phyloP scores from a whole-genome alignment of 192 early-diverging fungal genomes.

The Physocladia obscura region DNA sequence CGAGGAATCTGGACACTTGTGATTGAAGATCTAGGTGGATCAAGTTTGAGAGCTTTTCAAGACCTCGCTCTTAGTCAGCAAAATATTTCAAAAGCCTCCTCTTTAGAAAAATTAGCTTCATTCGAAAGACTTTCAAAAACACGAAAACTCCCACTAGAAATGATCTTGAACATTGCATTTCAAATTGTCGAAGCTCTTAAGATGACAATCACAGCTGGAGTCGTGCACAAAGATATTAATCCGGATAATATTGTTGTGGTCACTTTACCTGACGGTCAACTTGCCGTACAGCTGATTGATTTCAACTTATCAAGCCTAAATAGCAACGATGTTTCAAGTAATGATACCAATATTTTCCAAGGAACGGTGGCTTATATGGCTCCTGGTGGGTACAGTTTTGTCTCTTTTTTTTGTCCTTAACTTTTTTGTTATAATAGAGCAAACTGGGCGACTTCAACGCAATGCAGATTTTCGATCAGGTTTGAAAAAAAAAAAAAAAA shows the following conservation, averaged over 20 bases:
- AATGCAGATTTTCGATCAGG: conserved; percentile 47
- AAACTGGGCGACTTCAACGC: conserved; percentile 49
- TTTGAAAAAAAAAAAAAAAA: conserved; percentile 29
- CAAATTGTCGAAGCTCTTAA: conserved; percentile 48
- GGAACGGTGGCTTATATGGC: conserved; percentile 51
- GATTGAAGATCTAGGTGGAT: conserved; percentile 41
- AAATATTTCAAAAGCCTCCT: too few species aligned
- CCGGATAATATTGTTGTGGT: conserved; percentile 50
- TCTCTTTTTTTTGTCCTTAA: neutral
- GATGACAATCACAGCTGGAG: conserved; percentile 40
- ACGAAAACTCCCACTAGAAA: conserved; percentile 35
- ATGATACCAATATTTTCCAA: conserved; percentile 35
- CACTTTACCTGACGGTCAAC: conserved; percentile 2
- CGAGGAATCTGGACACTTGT: conserved; percentile 35
- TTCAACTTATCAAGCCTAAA: conserved; percentile 39
- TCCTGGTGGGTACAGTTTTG: conserved; percentile 31
- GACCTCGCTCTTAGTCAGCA: neutral
- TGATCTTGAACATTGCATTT: conserved; percentile 33
- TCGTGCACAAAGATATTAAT: conserved; percentile 53
- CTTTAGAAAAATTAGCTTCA: neutral
- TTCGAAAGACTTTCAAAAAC: neutral
- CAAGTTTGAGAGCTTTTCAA: conserved; percentile 37
- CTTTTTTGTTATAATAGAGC: conserved; percentile 36
- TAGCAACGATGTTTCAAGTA: conserved; percentile 6
- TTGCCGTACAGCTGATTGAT: conserved; percentile 46